These are phyloP conservation scores for Pseudocercospora fijiensis DNA, from an alignment of 2,329 filamentous ascomycete genomes.

Conservation along the genomic window DNA sequence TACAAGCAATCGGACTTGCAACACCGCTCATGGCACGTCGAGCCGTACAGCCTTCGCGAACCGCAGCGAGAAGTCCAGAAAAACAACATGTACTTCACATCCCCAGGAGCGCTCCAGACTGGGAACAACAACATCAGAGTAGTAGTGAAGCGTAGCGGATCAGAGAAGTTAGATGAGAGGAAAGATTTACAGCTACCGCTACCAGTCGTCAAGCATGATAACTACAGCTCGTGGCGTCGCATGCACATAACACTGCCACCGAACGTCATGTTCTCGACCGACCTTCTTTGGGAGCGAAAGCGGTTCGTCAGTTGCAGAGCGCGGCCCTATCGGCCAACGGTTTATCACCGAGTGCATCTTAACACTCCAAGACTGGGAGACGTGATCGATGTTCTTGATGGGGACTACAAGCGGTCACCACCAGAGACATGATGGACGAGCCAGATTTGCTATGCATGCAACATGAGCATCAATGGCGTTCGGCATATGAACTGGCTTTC, in stretches of 20 bases:
- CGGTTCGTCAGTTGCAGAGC: neutral
- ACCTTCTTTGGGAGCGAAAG: neutral
- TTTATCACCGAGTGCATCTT: neutral
- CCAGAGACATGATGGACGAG: neutral
- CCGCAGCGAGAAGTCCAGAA: too few relatives aligned
- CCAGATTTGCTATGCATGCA: neutral
- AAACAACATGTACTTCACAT: too few relatives aligned
- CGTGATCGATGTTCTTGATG: neutral
- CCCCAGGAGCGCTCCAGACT: neutral
- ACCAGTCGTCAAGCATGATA: neutral
- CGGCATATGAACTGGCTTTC: neutral
- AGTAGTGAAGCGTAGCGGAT: neutral
- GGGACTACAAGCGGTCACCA: neutral
- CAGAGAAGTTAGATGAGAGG: neutral
- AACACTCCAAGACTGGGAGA: neutral
- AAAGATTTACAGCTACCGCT: neutral
- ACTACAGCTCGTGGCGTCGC: neutral
- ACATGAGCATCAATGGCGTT: neutral
- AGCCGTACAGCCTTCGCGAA: too few relatives aligned
- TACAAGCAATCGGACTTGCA: too few relatives aligned
- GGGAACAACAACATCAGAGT: neutral
- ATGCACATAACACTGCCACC: constrained; percentile 7
- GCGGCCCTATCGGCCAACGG: neutral
- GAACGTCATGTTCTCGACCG: neutral
- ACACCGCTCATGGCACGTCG: too few relatives aligned